Evolutionary conservation across 78 protist genomes (phyloP).

Genomic region (Dictyostelium intermedium): DNA sequence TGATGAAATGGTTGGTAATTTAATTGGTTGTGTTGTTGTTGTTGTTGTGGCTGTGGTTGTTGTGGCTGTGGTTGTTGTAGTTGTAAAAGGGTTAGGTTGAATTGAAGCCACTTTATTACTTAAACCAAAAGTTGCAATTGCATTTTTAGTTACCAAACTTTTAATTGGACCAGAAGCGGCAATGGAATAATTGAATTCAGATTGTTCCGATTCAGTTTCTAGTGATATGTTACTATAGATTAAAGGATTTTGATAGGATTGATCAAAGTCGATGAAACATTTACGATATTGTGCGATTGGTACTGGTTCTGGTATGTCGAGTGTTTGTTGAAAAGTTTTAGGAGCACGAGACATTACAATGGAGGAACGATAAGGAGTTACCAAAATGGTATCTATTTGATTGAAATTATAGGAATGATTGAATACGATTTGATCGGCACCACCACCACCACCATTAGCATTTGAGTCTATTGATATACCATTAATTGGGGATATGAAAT

Average conservation of each 20-base stretch:
- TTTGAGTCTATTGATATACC: not conserved
- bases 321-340: slow-evolving; percentile 20
- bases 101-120: not conserved
- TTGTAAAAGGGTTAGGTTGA: not conserved
- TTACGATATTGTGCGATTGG: not conserved
- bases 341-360: slow-evolving; percentile 5
- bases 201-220: not conserved
- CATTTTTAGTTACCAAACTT: not conserved
- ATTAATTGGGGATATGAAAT: not conserved
- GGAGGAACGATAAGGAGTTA: slow-evolving; percentile 14
- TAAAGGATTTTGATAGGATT: not conserved
- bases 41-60: not conserved
- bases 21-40: not conserved
- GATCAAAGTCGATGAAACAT: slow-evolving; percentile 16
- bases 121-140: not conserved
- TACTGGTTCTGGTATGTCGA: slow-evolving; percentile 48
- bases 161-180: not conserved
- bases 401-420: not conserved
- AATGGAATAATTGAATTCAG: not conserved
- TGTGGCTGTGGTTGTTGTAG: not conserved
- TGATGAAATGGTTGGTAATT: not conserved
- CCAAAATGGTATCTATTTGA: too few species aligned
- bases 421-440: slow-evolving; percentile 19
- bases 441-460: not conserved
- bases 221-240: not conserved